Conservation (phyloP, 495 filamentous ascomycete genomes). For the Amphirosellinia nigrospora region DNA sequence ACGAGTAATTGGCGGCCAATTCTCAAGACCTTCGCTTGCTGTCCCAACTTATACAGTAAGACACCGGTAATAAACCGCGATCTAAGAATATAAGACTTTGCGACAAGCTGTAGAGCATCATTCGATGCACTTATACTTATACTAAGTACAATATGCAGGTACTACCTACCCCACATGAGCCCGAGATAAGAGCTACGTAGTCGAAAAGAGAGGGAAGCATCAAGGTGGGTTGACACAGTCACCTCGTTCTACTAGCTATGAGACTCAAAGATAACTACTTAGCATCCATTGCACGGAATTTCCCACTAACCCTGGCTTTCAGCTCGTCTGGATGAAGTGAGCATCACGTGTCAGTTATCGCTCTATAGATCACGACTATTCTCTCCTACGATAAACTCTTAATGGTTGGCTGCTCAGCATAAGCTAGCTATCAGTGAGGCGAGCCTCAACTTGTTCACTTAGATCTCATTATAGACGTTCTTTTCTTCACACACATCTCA, state of each 20-base stretch:
- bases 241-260: conserved; percentile 3
- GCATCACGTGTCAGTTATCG: not conserved
- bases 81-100: not conserved
- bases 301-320: not conserved
- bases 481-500: not conserved
- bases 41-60: not conserved
- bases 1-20: not conserved
- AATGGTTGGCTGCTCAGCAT: not conserved
- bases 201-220: conserved; percentile 1
- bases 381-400: not conserved
- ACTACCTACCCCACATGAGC: conserved; percentile 22
- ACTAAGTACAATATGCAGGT: conserved; percentile 13
- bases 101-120: not conserved
- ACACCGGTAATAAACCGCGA: not conserved
- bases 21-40: not conserved
- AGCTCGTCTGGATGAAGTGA: not conserved
- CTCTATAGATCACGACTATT: not conserved
- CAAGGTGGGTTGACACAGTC: conserved; percentile 20
- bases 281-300: not conserved
- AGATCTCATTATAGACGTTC: not conserved
- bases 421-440: not conserved
- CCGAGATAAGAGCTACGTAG: conserved; percentile 20
- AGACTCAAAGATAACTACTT: not conserved
- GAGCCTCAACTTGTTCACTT: not conserved
- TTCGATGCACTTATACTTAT: conserved; percentile 17